Base-by-base conservation (phyloP, 2,329 filamentous ascomycete species). In the Fusarium sp. region DNA sequence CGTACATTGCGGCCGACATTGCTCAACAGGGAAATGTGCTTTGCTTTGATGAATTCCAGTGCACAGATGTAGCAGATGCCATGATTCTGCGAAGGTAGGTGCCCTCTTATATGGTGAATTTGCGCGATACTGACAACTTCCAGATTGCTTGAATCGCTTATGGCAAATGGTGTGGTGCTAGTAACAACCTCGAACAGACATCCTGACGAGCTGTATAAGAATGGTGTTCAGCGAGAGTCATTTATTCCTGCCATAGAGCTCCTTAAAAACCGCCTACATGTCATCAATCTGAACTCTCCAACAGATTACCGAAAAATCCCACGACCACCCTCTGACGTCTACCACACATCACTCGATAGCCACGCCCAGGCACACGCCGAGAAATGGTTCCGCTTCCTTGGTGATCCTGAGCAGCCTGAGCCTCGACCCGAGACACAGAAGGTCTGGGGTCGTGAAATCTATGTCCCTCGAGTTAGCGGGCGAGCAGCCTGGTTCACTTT, bases 31-130 rank as follows among this genome's bases (percentile, higher is more conserved):
- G 91, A 34, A 94, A 92, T 59, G 93, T 99, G 26, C 84, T 99
- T 40, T 99, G 96, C 80, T 99, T 99, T 78, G 96, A 99, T 80
- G 96, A 99, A 82, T 99, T 99, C 77, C 96, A 99, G 78, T 98
- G 95, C 77, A 99, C 96, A 39, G 96, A 99, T 81, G 95, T 99
- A 33, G 96, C 96, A 17, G 95, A 98, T 82, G 96, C 96, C 73
- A 99, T 99, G 96, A 99, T 99, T 74, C 79, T 99, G 72, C 88
- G 96, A 74, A 87, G 93, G 85, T 90, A 79, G 49, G 79, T 62
- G 18, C 36, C 38, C 17, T 14, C 24, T 8, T 20, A 7, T 1
- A 18, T 11, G 6, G 14, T 28, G 4, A 24, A 42, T 15, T 15
- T 18, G n/a, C 26, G 17, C 6, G 18, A 52, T 28, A 15, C 75